Conservation (phyloP, 23 red algal genomes). For the Gracilariopsis chorda region DNA sequence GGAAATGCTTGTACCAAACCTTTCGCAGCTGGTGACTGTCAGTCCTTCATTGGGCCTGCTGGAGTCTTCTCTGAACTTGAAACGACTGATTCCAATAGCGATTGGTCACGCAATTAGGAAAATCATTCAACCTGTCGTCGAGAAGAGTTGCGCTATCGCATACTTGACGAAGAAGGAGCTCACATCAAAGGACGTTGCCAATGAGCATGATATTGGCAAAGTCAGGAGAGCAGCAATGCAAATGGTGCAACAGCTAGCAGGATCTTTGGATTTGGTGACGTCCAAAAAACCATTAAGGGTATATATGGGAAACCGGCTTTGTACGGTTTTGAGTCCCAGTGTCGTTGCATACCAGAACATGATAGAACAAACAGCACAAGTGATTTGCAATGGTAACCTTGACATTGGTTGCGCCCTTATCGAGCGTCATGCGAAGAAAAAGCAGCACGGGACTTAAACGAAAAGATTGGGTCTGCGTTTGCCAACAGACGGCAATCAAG, state of each 20-base stretch:
- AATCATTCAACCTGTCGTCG: constrained; percentile 94
- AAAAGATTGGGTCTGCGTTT: constrained; percentile 63
- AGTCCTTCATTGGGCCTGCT: constrained; percentile 76
- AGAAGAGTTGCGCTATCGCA: constrained; percentile 83
- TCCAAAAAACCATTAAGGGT: constrained; percentile 93
- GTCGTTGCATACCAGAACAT: constrained; percentile 53
- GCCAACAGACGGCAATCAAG: constrained; percentile 32
- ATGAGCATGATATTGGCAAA: constrained; percentile 35
- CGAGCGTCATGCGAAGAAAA: constrained; percentile 85
- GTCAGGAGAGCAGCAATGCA: constrained; percentile 68
- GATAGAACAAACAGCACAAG: constrained; percentile 91
- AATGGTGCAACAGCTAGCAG: constrained; percentile 92
- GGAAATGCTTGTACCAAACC: constrained; percentile 86
- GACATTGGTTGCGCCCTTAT: constrained; percentile 94
- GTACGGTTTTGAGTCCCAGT: constrained; percentile 50
- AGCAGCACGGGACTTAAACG: constrained; percentile 68
- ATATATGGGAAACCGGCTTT: constrained; percentile 83
- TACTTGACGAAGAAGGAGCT: constrained; percentile 93
- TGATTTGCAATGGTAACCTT: constrained; percentile 85
- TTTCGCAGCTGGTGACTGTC: constrained; percentile 68
- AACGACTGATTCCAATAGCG: constrained; percentile 76
- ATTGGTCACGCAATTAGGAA: constrained; percentile 94
- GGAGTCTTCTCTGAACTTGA: constrained; percentile 70
- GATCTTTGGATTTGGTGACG: constrained; percentile 90
- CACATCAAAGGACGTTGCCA: constrained; percentile 88